phyloP scores from a whole-genome alignment of 1,284 basidiomycete genomes.

The Sanguinoderma infundibulare region DNA sequence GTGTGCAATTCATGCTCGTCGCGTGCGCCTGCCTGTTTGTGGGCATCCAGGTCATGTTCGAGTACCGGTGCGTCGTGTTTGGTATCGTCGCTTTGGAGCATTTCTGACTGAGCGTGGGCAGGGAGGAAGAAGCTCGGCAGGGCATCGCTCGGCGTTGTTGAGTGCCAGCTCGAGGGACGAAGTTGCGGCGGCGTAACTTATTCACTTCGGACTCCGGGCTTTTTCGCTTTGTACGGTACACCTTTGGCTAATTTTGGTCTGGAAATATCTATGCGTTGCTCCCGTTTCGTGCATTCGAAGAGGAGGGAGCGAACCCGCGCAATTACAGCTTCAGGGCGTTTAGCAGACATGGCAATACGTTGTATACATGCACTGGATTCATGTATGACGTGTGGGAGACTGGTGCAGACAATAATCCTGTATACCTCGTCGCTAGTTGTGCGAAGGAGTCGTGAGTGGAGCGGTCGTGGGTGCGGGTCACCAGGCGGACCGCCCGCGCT shows the following conservation, averaged over 20 bases:
- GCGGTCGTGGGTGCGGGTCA: not conserved
- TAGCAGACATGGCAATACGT: no score
- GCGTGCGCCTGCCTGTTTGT: conserved; percentile 78
- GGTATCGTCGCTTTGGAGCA: not conserved
- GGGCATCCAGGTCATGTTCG: conserved; percentile 93
- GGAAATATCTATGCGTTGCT: not conserved
- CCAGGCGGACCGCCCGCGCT: not conserved
- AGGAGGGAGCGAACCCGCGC: no score
- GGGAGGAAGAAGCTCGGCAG: conserved; percentile 40
- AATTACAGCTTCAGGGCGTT: no score
- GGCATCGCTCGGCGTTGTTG: conserved; percentile 53
- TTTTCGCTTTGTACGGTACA: not conserved
- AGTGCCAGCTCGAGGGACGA: not conserved
- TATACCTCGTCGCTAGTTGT: not conserved
- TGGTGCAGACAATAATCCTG: no score
- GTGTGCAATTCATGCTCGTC: conserved; percentile 68
- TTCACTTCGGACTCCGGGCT: not conserved
- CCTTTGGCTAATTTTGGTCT: not conserved
- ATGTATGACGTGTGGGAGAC: no score
- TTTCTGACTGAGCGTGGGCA: conserved; percentile 14
- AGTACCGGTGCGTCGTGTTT: conserved; percentile 68
- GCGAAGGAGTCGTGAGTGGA: not conserved
- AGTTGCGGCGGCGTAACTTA: not conserved
- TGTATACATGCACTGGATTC: no score
- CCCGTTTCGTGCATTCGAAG: not conserved